These are phyloP conservation scores for Emmonsiellopsis sp. DNA, from an alignment of 2,329 filamentous ascomycete species.

Conservation along the genomic window DNA sequence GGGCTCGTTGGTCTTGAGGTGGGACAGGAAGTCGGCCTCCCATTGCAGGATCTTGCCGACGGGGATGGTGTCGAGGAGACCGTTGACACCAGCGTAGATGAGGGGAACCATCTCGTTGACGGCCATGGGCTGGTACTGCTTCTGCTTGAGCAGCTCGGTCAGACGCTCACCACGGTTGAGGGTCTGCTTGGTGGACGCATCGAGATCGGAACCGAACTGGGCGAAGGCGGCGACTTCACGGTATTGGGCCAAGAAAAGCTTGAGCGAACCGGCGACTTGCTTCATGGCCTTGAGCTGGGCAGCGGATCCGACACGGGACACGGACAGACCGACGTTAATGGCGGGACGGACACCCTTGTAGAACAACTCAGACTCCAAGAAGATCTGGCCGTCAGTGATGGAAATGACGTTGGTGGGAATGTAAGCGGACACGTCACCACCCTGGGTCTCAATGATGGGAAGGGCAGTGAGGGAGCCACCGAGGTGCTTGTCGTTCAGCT, in stretches of 20 bases:
- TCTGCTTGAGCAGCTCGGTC: slow-evolving; percentile 98
- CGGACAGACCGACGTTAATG: slow-evolving; percentile 99
- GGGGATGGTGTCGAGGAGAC: slow-evolving; percentile 78
- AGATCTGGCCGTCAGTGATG: slow-evolving; percentile 99
- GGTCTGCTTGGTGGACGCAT: slow-evolving; percentile 98
- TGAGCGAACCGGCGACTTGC: slow-evolving; percentile 98
- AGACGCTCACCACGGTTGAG: slow-evolving; percentile 96
- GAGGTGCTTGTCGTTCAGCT: slow-evolving; percentile 93
- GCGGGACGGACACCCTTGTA: slow-evolving; percentile 99
- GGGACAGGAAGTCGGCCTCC: slow-evolving; percentile 88
- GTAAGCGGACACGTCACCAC: slow-evolving; percentile 99
- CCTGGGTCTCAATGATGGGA: slow-evolving; percentile 97
- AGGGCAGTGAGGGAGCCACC: slow-evolving; percentile 96
- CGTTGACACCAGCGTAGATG: slow-evolving; percentile 99
- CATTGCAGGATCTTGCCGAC: slow-evolving; percentile 85
- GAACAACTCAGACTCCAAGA: slow-evolving; percentile 98
- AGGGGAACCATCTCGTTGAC: slow-evolving; percentile 99
- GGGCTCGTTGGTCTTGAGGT: slow-evolving; percentile 83
- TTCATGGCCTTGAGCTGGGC: slow-evolving; percentile 99
- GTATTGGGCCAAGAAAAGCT: slow-evolving; percentile 99
- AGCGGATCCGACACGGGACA: slow-evolving; percentile 98
- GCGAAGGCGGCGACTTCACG: slow-evolving; percentile 99
- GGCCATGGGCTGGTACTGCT: slow-evolving; percentile 97
- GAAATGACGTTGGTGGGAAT: slow-evolving; percentile 99
- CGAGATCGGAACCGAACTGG: slow-evolving; percentile 99